A percentile compares a stretch with the other conserved stretches of the same genome.
Conservation (phyloP, 495 filamentous ascomycete species). For the Cercophora samala region DNA sequence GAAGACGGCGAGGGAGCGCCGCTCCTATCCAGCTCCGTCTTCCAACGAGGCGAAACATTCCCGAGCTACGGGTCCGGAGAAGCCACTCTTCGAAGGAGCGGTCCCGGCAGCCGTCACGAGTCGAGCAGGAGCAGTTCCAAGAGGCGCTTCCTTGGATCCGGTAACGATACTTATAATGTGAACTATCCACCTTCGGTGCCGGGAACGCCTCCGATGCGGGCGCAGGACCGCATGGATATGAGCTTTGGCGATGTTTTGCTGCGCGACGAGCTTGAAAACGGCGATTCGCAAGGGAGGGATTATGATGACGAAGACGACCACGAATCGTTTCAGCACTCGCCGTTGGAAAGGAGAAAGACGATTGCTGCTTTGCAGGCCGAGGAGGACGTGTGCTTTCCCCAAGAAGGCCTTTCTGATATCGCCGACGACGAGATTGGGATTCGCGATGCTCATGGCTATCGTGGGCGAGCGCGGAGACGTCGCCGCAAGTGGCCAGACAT, state of each 20-base stretch:
- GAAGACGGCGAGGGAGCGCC: slow-evolving; percentile 59
- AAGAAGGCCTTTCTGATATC: slow-evolving; percentile 70
- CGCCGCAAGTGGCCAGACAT: slow-evolving; percentile 58
- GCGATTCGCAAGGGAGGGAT: slow-evolving; percentile 32
- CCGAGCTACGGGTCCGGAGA: slow-evolving; percentile 42
- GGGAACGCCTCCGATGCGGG: slow-evolving; percentile 62
- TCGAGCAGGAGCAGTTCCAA: slow-evolving; percentile 43
- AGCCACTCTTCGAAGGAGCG: slow-evolving; percentile 19
- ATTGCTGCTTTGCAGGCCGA: slow-evolving; percentile 54
- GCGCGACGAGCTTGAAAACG: slow-evolving; percentile 51
- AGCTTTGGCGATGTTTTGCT: slow-evolving; percentile 79
- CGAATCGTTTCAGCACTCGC: slow-evolving; percentile 31
- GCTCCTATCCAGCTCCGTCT: slow-evolving; percentile 45
- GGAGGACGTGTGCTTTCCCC: slow-evolving; percentile 92
- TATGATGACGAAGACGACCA: slow-evolving; percentile 35
- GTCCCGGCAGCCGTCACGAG: slow-evolving; percentile 34
- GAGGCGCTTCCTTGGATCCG: slow-evolving; percentile 30
- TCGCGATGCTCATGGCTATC: slow-evolving; percentile 32
- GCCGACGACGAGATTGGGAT: slow-evolving; percentile 66
- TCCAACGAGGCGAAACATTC: slow-evolving; percentile 30
- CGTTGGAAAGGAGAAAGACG: slow-evolving; percentile 46
- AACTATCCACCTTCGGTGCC: slow-evolving; percentile 98
- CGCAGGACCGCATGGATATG: slow-evolving; percentile 49
- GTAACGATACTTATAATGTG: slow-evolving; percentile 63
- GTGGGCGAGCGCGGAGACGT: slow-evolving; percentile 51